Evolutionary conservation across 2,329 filamentous ascomycete species (phyloP).

Genomic region (Aspergillus ruber): DNA sequence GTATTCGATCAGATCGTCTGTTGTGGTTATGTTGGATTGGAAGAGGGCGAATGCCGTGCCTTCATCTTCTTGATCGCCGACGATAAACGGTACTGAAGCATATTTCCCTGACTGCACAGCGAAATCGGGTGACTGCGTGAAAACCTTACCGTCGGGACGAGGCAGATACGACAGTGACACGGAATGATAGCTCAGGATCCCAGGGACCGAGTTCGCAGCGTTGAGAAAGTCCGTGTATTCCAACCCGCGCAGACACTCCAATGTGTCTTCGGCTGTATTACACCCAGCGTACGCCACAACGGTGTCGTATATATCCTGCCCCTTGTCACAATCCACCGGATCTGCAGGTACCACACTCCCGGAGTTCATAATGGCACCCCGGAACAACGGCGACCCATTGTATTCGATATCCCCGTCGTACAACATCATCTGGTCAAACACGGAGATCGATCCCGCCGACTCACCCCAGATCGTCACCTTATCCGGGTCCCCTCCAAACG

Average conservation of each 20-base stretch:
- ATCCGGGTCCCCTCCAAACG: constrained; percentile 72
- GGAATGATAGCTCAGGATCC: constrained; percentile 60
- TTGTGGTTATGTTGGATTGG: constrained; percentile 61
- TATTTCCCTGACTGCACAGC: constrained; percentile 50
- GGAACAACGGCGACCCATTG: constrained; percentile 68
- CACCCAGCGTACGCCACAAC: constrained; percentile 46
- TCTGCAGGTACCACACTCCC: constrained; percentile 58
- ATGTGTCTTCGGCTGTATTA: constrained; percentile 32
- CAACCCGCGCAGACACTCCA: constrained; percentile 44
- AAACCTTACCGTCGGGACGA: constrained; percentile 60
- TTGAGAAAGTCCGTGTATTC: constrained; percentile 48
- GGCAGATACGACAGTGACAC: constrained; percentile 68
- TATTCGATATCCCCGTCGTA: constrained; percentile 68
- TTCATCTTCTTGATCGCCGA: constrained; percentile 74
- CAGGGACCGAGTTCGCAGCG: constrained; percentile 64
- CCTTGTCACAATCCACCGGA: constrained; percentile 59
- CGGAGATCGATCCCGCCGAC: constrained; percentile 64
- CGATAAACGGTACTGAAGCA: constrained; percentile 56
- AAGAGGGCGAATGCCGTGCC: constrained; percentile 68
- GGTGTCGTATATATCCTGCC: constrained; percentile 50
- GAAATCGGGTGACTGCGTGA: constrained; percentile 58
- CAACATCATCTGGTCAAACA: constrained; percentile 68
- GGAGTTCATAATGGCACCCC: constrained; percentile 71
- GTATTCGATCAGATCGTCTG: constrained; percentile 55
- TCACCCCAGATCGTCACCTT: constrained; percentile 78